Evolutionary conservation across 2,329 filamentous ascomycete genomes (phyloP).

Genomic region (Blumeriella jaapii): DNA sequence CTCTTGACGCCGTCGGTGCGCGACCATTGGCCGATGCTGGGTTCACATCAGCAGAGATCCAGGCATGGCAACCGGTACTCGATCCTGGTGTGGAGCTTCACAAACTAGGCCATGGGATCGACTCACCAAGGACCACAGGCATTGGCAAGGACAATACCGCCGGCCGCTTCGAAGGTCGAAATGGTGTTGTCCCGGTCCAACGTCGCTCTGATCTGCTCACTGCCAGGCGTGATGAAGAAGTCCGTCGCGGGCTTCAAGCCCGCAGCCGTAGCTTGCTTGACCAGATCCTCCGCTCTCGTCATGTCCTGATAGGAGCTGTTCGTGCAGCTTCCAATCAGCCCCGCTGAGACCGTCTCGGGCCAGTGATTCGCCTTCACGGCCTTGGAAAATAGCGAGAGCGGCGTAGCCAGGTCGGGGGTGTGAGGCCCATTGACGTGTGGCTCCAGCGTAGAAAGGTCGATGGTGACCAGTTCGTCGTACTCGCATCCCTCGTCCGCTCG

Average conservation of each 20-base stretch:
- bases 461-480: conserved; percentile 85
- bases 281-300: conserved; percentile 85
- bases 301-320: conserved; percentile 99
- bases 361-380: conserved; percentile 75
- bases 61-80: no score
- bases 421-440: conserved; percentile 96
- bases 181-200: conserved; percentile 82
- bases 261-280: conserved; percentile 82
- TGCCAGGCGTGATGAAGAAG: conserved; percentile 94
- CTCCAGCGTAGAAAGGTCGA: conserved; percentile 81
- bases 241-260: conserved; percentile 80
- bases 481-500: conserved; percentile 68
- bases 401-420: conserved; percentile 89
- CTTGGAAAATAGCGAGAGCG: conserved; percentile 79
- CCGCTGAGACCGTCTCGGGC: conserved; percentile 84
- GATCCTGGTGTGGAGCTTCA: no score
- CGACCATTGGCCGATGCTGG: conserved; percentile 88
- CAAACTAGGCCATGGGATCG: neutral
- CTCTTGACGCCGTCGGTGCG: conserved; percentile 76
- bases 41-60: neutral
- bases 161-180: conserved; percentile 72
- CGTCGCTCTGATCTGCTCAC: conserved; percentile 92
- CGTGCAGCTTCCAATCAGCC: conserved; percentile 94
- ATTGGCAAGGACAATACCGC: conserved; percentile 84
- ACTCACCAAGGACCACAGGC: conserved; percentile 54